phyloP scores from a whole-genome alignment of 2,329 filamentous ascomycete species.

The Penicillium glabrum region DNA sequence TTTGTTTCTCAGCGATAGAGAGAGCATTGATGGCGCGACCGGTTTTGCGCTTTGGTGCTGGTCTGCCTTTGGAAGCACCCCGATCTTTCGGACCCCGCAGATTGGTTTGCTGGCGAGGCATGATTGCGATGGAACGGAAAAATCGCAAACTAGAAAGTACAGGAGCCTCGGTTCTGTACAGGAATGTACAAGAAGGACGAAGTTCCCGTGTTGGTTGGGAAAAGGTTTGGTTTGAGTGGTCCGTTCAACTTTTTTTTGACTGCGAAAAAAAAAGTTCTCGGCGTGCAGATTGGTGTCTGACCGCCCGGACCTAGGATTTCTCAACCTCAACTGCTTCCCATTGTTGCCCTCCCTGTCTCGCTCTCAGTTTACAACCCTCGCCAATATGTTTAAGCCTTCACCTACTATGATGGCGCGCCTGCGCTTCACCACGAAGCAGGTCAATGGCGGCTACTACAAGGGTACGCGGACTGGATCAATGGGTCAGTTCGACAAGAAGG shows the following conservation, averaged over 20 bases:
- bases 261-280: constrained; percentile 37
- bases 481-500: constrained; percentile 69
- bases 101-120: constrained; percentile 45
- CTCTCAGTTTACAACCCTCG: constrained; percentile 10
- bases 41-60: constrained; percentile 49
- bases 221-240: constrained; percentile 11
- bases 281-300: constrained; percentile 30
- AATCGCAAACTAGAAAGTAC: background rate
- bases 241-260: constrained; percentile 28
- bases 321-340: background rate
- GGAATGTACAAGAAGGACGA: background rate
- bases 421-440: constrained; percentile 90
- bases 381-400: constrained; percentile 45
- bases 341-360: constrained; percentile 20
- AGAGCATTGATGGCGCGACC: constrained; percentile 60
- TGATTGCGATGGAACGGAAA: constrained; percentile 20
- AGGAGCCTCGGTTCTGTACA: background rate
- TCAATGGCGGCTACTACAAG: constrained; percentile 95
- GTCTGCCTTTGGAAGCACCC: constrained; percentile 32
- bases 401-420: constrained; percentile 63
- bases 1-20: constrained; percentile 61
- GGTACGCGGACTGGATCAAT: constrained; percentile 86
- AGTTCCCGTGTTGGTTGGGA: background rate
- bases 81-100: constrained; percentile 40
- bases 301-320: constrained; percentile 17